Conservation (phyloP, 1,284 basidiomycete species). For the Ceratobasidium theobromae region DNA sequence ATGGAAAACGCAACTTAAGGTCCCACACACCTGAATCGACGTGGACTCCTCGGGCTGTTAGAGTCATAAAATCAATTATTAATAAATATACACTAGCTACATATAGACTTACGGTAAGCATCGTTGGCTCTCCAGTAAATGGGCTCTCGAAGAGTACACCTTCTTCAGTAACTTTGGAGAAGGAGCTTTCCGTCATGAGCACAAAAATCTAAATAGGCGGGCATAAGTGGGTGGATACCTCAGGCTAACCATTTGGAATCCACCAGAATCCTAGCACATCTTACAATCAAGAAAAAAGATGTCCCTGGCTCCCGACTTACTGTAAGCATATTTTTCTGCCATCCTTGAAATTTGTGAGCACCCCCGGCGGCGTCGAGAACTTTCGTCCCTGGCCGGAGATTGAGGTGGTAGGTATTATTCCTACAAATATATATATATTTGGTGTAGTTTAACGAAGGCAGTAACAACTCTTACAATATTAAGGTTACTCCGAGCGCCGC, state of each 20-base stretch:
- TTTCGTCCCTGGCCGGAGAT: slow-evolving; percentile 72
- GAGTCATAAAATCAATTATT: slow-evolving; percentile 15
- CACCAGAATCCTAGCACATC: slow-evolving; percentile 70
- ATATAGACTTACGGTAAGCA: slow-evolving; percentile 67
- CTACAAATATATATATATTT: slow-evolving; percentile 41
- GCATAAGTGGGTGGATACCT: slow-evolving; percentile 1
- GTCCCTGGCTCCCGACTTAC: slow-evolving; percentile 37
- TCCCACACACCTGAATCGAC: slow-evolving; percentile 37
- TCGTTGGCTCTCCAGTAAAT: slow-evolving; percentile 78
- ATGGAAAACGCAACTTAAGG: not conserved
- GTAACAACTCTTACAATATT: slow-evolving; percentile 42
- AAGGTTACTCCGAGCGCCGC: slow-evolving; percentile 61
- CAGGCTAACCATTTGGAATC: slow-evolving; percentile 83
- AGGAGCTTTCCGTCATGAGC: slow-evolving; percentile 41
- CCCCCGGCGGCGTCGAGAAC: slow-evolving; percentile 72
- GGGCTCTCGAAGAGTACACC: slow-evolving; percentile 81
- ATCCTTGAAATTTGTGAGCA: slow-evolving; percentile 81
- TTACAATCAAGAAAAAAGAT: not conserved
- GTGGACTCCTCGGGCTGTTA: slow-evolving; percentile 81
- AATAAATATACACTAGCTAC: slow-evolving; percentile 35
- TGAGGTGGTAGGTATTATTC: slow-evolving; percentile 85
- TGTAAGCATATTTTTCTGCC: slow-evolving; percentile 78
- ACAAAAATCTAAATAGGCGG: not conserved
- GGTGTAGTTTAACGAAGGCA: slow-evolving; percentile 56
- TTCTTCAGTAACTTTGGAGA: slow-evolving; percentile 81